A percentile compares a stretch with the other conserved stretches of the same genome.
Conservation (phyloP, 768 basidiomycete species). For the Lentinula edodes region DNA sequence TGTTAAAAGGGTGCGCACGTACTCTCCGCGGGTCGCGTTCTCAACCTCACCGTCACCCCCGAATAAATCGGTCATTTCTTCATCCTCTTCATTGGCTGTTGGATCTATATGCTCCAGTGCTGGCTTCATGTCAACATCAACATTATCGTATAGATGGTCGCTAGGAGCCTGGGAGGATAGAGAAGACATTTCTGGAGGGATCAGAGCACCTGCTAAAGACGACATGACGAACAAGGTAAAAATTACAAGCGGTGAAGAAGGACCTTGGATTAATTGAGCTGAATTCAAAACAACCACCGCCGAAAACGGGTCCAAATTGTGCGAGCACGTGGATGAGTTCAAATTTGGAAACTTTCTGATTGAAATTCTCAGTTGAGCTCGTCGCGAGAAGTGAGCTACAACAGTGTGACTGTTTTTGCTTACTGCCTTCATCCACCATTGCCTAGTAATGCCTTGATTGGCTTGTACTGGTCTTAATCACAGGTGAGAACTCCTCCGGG, state of each 20-base stretch:
- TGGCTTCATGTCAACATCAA: slow-evolving; percentile 18
- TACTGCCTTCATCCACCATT: neutral
- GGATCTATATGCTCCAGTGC: slow-evolving; percentile 7
- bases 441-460: neutral
- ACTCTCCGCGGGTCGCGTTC: neutral
- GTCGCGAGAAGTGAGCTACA: neutral
- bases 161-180: neutral
- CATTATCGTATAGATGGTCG: slow-evolving; percentile 28
- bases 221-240: slow-evolving; percentile 35
- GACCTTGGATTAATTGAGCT: neutral
- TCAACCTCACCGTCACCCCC: slow-evolving; percentile 58
- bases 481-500: neutral
- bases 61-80: slow-evolving; percentile 76
- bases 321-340: neutral
- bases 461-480: neutral
- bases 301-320: neutral
- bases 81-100: slow-evolving; percentile 33
- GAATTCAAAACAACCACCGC: slow-evolving; percentile 2
- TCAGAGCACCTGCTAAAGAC: slow-evolving; percentile 54
- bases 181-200: slow-evolving; percentile 16
- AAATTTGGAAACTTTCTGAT: neutral
- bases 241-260: slow-evolving; percentile 5
- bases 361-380: neutral
- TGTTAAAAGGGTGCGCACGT: neutral
- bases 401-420: neutral